Base-by-base conservation (phyloP, 495 filamentous ascomycete species). In the Endocarpon pusillum region DNA sequence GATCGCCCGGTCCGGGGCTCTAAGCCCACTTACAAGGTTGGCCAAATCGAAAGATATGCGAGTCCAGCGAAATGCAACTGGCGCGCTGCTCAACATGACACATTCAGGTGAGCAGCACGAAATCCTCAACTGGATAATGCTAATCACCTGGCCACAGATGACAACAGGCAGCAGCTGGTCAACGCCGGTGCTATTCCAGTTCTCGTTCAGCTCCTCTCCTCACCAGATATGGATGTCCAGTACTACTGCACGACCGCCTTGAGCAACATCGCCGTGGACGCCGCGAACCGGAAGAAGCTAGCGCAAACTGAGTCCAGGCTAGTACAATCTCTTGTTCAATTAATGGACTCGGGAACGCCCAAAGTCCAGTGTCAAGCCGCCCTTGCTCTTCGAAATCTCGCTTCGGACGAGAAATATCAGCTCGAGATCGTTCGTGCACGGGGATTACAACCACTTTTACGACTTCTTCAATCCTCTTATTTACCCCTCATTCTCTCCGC, bases 171-270 rank as follows among this genome's bases (percentile, higher is more conserved):
- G 59, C 84, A 96, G 54, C 73, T 97, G 19, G 89, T 97, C 32
- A 87, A 89, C 39, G 91, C 89, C 31, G 85, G 85, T 34, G 91
- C 89, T 7, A 94, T 97, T 40, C 91, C 89, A 3, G 89, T 96
- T 6, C 72, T 97, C 10, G 89, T 97, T 32, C 84, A 93, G 43
- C 68, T 97, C 17, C 69, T 97, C 21, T 84, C 80, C 10, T 94
- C 87, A 22, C 54, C 74, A 15, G 89, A 97, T 49, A 83, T 94
- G 35, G 89, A 97, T 50, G 89, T 97, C 11, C 89, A 97, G 61
- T 97, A 97, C 57, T 97, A 97, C 57, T 97, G 89, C 61, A 97
- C 89, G 21, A 97, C 89, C 2, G 89, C 89, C 10, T 71, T 97
- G 32, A 94, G 85, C 67, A 97, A 97, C 49, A 97, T 97, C 44